Evolutionary conservation across 1,139 yeast genomes (phyloP), one percentile per base, ranked within the genome.

Genomic region (Meyerozyma elateridarum): DNA sequence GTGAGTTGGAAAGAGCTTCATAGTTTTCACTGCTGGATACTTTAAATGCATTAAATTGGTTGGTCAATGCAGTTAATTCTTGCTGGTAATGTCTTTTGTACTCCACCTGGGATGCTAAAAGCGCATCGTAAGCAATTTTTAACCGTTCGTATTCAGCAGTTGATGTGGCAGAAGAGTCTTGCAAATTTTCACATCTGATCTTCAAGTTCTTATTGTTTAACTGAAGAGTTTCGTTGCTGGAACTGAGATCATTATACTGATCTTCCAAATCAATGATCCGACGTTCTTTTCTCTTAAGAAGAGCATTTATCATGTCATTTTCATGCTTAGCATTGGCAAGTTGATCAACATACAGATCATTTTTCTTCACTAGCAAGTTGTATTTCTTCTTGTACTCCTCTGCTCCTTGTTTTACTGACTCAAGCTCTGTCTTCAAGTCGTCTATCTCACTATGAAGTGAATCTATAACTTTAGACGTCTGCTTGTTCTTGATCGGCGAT

Each of bases 271-370:
- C 88, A 25, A 63, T 47, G 28, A 81, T 70, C 37, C 85, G 59
- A 37, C 87, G 64, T 47, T 79, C 81, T 48, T 80, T 79, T 38
- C 88, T 59, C 42, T 70, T 76, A 41, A 80, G 57, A 41, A 79
- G 54, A 0, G 85, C 78, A 43, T 70, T 74, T 27, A 79, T 64
- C 61, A 79, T 78, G 45, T 80, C 85, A 45, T 76, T 77, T 45
- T 81, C 85, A 49, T 79, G 85, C 51, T 79, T 80, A 20, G 80
- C 64, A 44, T 79, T 80, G 25, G 85, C 79, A 41, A 79, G 57
- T 49, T 76, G 85, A 47, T 82, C 89, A 27, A 77, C 68, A 37
- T 76, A 63, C 36, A 73, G 72, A 29, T 78, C 80, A 39, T 79
- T 76, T 47, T 75, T 70, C 36, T 67, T 64, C 32, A 68, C 56